Conservation (phyloP, 208 protist species). For the Leishmania turanica region DNA sequence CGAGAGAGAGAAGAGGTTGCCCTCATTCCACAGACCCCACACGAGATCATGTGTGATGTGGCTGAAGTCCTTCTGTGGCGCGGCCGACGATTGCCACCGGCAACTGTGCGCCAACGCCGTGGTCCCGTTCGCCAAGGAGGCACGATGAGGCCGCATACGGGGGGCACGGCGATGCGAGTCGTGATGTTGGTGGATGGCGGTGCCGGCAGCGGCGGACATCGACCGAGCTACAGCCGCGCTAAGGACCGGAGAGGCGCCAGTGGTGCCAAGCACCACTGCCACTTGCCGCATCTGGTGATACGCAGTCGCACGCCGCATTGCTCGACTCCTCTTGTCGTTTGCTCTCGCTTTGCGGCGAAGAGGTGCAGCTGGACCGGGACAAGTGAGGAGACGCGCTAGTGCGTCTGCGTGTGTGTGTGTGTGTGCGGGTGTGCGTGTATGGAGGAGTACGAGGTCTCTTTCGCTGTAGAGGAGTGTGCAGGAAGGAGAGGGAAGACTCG, state of each 20-base stretch:
- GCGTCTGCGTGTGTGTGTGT: no score
- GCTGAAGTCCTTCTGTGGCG: constrained; percentile 24
- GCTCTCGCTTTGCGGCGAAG: not conserved
- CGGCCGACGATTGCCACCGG: constrained; percentile 20
- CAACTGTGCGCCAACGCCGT: not conserved
- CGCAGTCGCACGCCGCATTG: not conserved
- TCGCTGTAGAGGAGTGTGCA: no score
- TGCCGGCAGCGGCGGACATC: not conserved
- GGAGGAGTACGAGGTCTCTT: no score
- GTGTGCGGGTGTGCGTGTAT: no score
- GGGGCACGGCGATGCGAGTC: not conserved
- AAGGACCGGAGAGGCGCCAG: not conserved
- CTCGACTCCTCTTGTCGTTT: not conserved
- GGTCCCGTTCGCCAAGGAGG: not conserved
- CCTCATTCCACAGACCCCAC: constrained; percentile 93
- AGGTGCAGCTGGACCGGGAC: not conserved
- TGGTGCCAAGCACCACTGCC: not conserved
- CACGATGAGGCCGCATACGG: not conserved
- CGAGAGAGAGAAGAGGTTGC: constrained; percentile 92
- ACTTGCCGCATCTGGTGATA: not conserved
- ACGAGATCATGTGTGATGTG: constrained; percentile 87
- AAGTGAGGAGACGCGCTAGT: not conserved
- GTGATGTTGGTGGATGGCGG: not conserved
- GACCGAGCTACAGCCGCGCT: not conserved
- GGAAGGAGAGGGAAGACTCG: no score